A percentile compares a stretch with the other conserved stretches of the same genome.
phyloP scores from a whole-genome alignment of 139 green algal species.

The Prasinococcaceae sp. region DNA sequence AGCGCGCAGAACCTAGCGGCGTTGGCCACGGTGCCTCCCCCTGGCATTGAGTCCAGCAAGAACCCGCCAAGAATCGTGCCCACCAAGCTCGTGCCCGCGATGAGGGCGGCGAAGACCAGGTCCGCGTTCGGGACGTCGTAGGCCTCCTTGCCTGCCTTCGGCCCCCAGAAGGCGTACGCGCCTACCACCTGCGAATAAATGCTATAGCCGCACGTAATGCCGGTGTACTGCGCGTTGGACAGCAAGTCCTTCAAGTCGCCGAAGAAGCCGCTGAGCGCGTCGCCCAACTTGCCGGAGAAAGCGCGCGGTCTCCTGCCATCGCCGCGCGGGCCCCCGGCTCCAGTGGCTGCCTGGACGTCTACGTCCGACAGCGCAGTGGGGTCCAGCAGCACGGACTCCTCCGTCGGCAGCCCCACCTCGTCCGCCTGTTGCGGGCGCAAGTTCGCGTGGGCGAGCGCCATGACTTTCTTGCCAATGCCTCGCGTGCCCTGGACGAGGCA shows the following conservation, averaged over 20 bases:
- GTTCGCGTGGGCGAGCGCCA: too few species aligned
- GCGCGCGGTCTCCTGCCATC: neutral
- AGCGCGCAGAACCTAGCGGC: too few species aligned
- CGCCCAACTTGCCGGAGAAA: neutral
- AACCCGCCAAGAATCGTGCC: constrained; percentile 60
- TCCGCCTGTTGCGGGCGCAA: neutral
- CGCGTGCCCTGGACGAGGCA: too few species aligned
- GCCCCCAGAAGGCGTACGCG: constrained; percentile 62
- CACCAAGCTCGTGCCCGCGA: constrained; percentile 53
- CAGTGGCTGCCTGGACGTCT: too few species aligned
- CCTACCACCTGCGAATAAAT: constrained; percentile 31
- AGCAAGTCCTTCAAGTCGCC: constrained; percentile 27
- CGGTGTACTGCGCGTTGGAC: constrained; percentile 33
- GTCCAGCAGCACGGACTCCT: neutral
- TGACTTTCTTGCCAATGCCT: too few species aligned
- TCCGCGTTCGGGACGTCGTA: constrained; percentile 53
- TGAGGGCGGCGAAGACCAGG: constrained; percentile 70
- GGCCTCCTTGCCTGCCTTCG: constrained; percentile 40
- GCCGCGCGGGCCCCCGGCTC: too few species aligned
- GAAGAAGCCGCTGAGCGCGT: constrained; percentile 7
- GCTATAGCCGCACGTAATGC: constrained; percentile 1
- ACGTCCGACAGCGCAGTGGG: too few species aligned
- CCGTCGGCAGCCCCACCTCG: neutral
- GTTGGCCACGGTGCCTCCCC: constrained; percentile 39
- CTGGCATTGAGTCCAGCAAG: constrained; percentile 54